Percentiles rank a stretch among this genome's conserved stretches.
These are phyloP conservation scores for Nitzschia sp. DNA, from an alignment of 108 stramenopile species.

Conservation along the genomic window DNA sequence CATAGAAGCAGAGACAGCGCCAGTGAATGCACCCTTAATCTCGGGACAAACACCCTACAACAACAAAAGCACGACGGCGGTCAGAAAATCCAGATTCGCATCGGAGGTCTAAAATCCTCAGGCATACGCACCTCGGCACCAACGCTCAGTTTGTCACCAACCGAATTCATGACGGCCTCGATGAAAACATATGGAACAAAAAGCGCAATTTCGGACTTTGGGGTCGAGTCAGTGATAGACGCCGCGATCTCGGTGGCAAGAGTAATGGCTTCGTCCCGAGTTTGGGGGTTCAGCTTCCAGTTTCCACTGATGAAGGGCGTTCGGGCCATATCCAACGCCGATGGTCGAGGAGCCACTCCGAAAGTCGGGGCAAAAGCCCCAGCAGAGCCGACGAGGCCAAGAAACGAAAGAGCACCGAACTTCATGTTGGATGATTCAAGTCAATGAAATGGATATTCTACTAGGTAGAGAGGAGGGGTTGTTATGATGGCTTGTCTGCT, in stretches of 20 bases:
- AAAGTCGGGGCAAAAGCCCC: constrained; percentile 54
- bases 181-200: constrained; percentile 88
- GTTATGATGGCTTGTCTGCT: not conserved
- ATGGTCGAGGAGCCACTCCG: not conserved
- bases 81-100: constrained; percentile 3
- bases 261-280: constrained; percentile 61
- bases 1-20: constrained; percentile 90
- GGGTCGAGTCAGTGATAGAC: constrained; percentile 55
- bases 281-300: constrained; percentile 93
- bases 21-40: constrained; percentile 96
- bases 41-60: constrained; percentile 66
- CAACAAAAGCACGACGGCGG: not conserved
- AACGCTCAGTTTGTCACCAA: constrained; percentile 61
- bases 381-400: constrained; percentile 42
- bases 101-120: not conserved
- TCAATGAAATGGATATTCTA: not conserved
- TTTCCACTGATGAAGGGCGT: constrained; percentile 94
- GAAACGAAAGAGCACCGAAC: constrained; percentile 41
- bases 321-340: constrained; percentile 32
- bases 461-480: not conserved
- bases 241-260: constrained; percentile 72
- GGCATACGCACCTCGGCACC: constrained; percentile 74
- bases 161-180: constrained; percentile 57
- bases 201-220: constrained; percentile 77
- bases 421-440: constrained; percentile 61